Base-by-base conservation (phyloP, 805 yeast species). In the Priceomyces fermenticarens region DNA sequence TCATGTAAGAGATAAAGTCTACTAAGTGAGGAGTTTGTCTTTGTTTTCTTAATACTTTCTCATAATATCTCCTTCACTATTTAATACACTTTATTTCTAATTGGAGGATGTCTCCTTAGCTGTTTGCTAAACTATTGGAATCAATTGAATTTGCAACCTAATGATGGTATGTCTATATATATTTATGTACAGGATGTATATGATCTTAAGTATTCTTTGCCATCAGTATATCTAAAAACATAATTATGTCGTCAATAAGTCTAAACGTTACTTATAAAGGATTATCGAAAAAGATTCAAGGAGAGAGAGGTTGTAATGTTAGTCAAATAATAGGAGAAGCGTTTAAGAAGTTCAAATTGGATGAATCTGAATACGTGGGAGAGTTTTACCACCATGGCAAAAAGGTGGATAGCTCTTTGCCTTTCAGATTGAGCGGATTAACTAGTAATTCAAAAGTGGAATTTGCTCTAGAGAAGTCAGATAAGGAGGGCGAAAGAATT, bases 391-490 rank as follows among this genome's bases (percentile, higher is more conserved):
- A 57, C 44, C 57, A 62, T 34, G 54, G 56, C 41, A 65, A 63
- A 40, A 49, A 38, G 10, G 44, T 69, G 14, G 73, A 70, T 40
- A 42, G 49, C 3, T 43, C 63, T 12, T 51, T 63, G 17, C 65
- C 72, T 1, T 36, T 70, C 7, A 46, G 70, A 35, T 55, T 63
- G 32, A 56, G 68, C 11, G 57, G 50, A 23, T 48, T 70, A 16
- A 44, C 56, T 15, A 67, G 61, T 43, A 69, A 68, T 40, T 52
- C 68, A 29, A 67, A 61, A 42, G 43, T 70, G 20, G 44, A 40
- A 12, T 48, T 69, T 13, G 44, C 43, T 38, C 36, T 52, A 10
- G 41, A 32, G 6, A 20, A 8, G 4, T 20, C 8, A 8, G 25
- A 20, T 20, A 36, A 49, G 17, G 16, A 10, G 1, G 23, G 15